Base-by-base conservation (phyloP, 257 asterid species). In the Ilex asprella region DNA sequence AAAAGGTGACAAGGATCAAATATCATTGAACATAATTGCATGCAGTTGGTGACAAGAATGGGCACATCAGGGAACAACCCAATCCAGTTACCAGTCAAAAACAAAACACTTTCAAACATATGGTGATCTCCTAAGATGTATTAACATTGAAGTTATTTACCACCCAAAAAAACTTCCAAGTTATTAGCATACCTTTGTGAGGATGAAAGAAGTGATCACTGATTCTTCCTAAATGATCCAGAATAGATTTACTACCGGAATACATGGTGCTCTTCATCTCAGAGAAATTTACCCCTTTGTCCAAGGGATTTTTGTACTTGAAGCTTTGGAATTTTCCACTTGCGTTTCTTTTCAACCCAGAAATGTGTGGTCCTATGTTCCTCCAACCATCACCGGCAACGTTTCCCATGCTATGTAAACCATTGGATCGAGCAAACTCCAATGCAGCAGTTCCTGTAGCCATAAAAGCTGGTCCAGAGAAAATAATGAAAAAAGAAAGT, bases 361-460 rank as follows among this genome's bases (percentile, higher is more conserved):
- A 58, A 51, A 81, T 72, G 58, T 55, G 55, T 21, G 81, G 73
- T 61, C 74, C 58, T 31, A 69, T 60, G 72, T 68, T 66, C 39
- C 71, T 72, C 85, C 88, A 64, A 66, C 69, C 65, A 35, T 70
- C 81, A 56, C 66, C 78, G 14, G 55, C 67, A 41, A 44, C 52
- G 44, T 68, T 71, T 66, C 69, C 69, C 73, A 66, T 73, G 54
- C 70, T 75, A 44, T 53, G 65, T 32, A 65, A 41, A 66, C 69
- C 69, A 31, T 73, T 68, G 21, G 86, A 73, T 46, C 68, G 82
- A 55, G 81, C 78, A 72, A 71, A 59, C 46, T 76, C 89, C 41
- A 73, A 9, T 41, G 78, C 84, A 56, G 80, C 76, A 72, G 49
- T 74, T 69, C 75, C 79, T 11, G 84, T 63, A 43, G 65, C 75